Conservation (phyloP, 228 moss, liverwort and hornwort genomes). For the Sphagnum fallax region DNA sequence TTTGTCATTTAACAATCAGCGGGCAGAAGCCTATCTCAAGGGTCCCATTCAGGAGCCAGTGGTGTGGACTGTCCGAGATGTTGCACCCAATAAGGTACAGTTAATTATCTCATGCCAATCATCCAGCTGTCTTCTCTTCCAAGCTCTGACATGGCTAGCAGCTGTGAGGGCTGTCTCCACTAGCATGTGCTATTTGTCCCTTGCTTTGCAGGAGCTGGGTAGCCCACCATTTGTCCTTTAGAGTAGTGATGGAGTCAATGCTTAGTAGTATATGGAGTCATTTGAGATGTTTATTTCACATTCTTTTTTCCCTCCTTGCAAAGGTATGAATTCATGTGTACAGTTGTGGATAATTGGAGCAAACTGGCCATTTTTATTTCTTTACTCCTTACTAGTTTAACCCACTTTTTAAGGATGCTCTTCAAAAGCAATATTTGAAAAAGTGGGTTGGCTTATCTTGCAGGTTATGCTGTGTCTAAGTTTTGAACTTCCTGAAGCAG, state of each 20-base stretch:
- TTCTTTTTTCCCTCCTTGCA: too few relatives aligned
- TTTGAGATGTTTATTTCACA: too few relatives aligned
- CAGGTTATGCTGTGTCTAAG: constrained; percentile 93
- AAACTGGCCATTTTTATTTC: too few relatives aligned
- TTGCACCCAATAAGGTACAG: constrained; percentile 92
- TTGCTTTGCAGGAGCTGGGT: too few relatives aligned
- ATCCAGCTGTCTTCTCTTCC: not conserved
- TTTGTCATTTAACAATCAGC: constrained; percentile 23
- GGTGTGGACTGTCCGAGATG: constrained; percentile 73
- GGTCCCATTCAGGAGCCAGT: constrained; percentile 43
- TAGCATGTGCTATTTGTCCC: too few relatives aligned
- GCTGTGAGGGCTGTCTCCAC: too few relatives aligned
- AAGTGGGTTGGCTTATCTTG: constrained; percentile 5
- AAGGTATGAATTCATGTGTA: too few relatives aligned
- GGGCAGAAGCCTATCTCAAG: constrained; percentile 60
- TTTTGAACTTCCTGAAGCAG: constrained; percentile 69
- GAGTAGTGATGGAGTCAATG: not conserved
- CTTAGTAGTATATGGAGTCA: not conserved
- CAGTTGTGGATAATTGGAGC: too few relatives aligned
- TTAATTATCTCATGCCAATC: not conserved
- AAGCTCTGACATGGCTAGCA: not conserved
- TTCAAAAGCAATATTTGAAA: not conserved
- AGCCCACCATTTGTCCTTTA: not conserved
- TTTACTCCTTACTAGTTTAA: too few relatives aligned
- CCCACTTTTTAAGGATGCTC: too few relatives aligned